Evolutionary conservation across 495 filamentous ascomycete genomes (phyloP).

Genomic region (Xylaria cubensis): DNA sequence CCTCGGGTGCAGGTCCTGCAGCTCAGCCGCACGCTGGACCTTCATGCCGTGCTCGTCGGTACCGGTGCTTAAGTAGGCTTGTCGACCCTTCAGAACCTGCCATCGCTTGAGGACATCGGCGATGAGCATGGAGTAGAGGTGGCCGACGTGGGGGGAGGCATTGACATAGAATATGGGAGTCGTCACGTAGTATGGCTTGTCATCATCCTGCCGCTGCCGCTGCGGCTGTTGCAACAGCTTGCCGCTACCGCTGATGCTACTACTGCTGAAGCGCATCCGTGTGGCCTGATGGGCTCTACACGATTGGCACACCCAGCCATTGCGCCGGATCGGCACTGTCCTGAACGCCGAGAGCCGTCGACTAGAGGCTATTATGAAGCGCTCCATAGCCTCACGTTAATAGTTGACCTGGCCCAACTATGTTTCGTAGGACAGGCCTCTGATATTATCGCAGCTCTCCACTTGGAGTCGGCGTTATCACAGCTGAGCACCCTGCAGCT

Average conservation of each 20-base stretch:
- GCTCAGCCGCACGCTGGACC: conserved; percentile 83
- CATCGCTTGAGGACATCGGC: conserved; percentile 92
- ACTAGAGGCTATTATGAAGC: conserved; percentile 24
- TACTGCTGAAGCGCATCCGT: conserved; percentile 33
- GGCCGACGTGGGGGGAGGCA: conserved; percentile 92
- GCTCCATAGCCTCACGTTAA: conserved; percentile 31
- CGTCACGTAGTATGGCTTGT: conserved; percentile 95
- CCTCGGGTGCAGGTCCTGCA: conserved; percentile 60
- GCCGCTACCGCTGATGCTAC: neutral
- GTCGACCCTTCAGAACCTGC: conserved; percentile 74
- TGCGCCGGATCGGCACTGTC: conserved; percentile 21
- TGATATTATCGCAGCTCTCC: neutral
- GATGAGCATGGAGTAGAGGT: conserved; percentile 91
- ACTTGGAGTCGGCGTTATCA: neutral
- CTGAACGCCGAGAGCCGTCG: conserved; percentile 29
- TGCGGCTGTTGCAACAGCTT: conserved; percentile 20
- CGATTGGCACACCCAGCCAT: conserved; percentile 38
- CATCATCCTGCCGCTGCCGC: conserved; percentile 17
- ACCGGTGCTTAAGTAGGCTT: conserved; percentile 82
- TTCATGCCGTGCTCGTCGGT: conserved; percentile 99
- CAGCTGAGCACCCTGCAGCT: neutral
- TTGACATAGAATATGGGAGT: conserved; percentile 99
- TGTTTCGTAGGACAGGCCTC: neutral
- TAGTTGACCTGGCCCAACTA: neutral
- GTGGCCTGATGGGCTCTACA: conserved; percentile 29